Base-by-base conservation (phyloP, 2,329 filamentous ascomycete genomes). In the Stemphylium lycopersici region DNA sequence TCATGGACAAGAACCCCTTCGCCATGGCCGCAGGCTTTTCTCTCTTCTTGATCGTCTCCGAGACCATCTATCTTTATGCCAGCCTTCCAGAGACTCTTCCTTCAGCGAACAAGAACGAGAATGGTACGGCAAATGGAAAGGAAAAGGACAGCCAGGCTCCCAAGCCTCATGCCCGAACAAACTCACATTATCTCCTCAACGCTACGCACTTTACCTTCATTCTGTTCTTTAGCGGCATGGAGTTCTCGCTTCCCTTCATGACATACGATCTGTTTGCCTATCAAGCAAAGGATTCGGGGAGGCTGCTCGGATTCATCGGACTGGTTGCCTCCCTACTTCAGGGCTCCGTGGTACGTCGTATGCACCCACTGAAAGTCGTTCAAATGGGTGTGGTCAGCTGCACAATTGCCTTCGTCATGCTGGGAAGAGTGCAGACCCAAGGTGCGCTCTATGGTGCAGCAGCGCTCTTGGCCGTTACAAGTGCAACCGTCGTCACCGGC, bases 201-300 rank as follows among this genome's bases (percentile, higher is more conserved):
- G 78, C 88, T 1, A 87, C 91, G 0, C 95, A 99, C 76, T 89
- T 98, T 69, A 79, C 88, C 41, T 99, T 99, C 76, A 87, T 99
- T 55, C 86, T 99, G 11, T 96, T 96, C 77, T 99, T 99, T 78
- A 96, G 91, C 2, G 95, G 95, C 56, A 93, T 99, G 89, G 95
- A 99, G 73, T 98, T 96, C 76, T 96, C 92, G 0, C 84, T 99
- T 3, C 93, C 95, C 0, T 99, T 99, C 75, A 93, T 99, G 86
- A 98, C 93, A 0, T 96, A 95, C 68, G 93, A 96, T 48, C 84
- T 99, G 39, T 98, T 98, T 75, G 84, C 84, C 7, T 96, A 95
- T 72, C 85, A 83, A 10, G 89, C 92, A 0, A 84, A 87, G 38
- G 84, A 91, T 47, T 96, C 96, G 62, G 95, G 95, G 13, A 86